Evolutionary conservation across 1,284 basidiomycete genomes (phyloP).

Genomic region (Schizophyllum amplum): DNA sequence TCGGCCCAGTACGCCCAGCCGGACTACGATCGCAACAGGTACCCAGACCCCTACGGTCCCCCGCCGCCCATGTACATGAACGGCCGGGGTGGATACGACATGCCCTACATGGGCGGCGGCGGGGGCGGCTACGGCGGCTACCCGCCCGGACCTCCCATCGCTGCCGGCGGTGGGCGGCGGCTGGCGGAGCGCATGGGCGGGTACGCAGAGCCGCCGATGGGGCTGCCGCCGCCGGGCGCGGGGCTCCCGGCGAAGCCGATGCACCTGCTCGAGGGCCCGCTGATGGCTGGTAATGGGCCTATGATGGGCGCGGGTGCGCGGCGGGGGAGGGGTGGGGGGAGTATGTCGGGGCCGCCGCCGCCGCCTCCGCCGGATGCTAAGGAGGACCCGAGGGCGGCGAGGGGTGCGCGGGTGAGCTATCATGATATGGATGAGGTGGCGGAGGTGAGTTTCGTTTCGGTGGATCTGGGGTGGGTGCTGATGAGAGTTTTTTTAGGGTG

Average conservation of each 20-base stretch:
- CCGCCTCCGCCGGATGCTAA: conserved; percentile 79
- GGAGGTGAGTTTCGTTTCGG: conserved; percentile 35
- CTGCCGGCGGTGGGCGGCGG: conserved; percentile 41
- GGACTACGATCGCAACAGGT: conserved; percentile 11
- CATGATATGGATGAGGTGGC: conserved; percentile 85
- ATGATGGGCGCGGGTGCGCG: conserved; percentile 22
- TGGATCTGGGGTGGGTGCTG: neutral
- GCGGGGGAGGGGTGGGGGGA: conserved; percentile 24
- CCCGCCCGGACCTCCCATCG: neutral
- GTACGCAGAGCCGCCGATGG: conserved; percentile 45
- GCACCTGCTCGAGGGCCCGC: conserved; percentile 47
- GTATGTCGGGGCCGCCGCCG: conserved; percentile 43
- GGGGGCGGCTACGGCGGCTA: conserved; percentile 41
- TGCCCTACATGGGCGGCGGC: conserved; percentile 22
- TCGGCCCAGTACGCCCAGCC: conserved; percentile 24
- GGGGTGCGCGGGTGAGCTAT: conserved; percentile 75
- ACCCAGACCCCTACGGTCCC: conserved; percentile 18
- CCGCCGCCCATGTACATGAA: conserved; percentile 36
- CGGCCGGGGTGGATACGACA: conserved; percentile 46
- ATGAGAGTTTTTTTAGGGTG: neutral
- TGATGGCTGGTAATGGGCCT: conserved; percentile 35
- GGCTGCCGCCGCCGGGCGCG: conserved; percentile 46
- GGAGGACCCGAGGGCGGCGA: conserved; percentile 79
- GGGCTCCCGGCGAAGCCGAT: conserved; percentile 73
- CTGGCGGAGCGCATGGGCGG: conserved; percentile 73